Percentiles rank a stretch among this genome's conserved stretches.
phyloP scores from a whole-genome alignment of 73 alveolate genomes.

The Paramecium pentaurelia region DNA sequence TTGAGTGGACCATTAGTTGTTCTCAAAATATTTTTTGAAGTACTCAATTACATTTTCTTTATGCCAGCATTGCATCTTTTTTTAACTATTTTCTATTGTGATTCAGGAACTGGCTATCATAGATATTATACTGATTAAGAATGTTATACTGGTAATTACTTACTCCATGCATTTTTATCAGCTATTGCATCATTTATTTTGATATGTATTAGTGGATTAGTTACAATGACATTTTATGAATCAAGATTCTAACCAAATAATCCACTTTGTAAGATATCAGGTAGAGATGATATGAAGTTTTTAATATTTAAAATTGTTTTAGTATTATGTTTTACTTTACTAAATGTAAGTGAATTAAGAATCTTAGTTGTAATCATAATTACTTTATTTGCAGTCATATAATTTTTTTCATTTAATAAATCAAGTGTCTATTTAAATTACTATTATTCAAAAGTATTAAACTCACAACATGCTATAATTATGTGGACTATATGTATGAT shows the following conservation, averaged over 20 bases:
- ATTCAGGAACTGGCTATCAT: neutral
- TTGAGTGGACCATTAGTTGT: slow-evolving; percentile 45
- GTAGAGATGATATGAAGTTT: slow-evolving; percentile 59
- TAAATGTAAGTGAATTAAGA: slow-evolving; percentile 27
- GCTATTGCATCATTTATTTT: slow-evolving; percentile 22
- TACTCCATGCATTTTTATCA: slow-evolving; percentile 50
- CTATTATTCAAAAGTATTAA: slow-evolving; percentile 39
- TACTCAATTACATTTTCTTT: neutral
- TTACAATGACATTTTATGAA: slow-evolving; percentile 51
- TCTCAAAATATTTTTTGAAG: slow-evolving; percentile 28
- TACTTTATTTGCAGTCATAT: slow-evolving; percentile 35
- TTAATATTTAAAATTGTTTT: slow-evolving; percentile 28
- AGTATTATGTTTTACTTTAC: slow-evolving; percentile 52
- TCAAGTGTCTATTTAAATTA: slow-evolving; percentile 45
- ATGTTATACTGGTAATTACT: slow-evolving; percentile 56
- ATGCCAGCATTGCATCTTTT: slow-evolving; percentile 45
- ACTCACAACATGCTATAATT: slow-evolving; percentile 45
- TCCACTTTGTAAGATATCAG: slow-evolving; percentile 46
- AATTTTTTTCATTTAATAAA: slow-evolving; percentile 48
- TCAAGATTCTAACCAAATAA: slow-evolving; percentile 46
- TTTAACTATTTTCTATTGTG: slow-evolving; percentile 34
- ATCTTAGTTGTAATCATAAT: slow-evolving; percentile 41
- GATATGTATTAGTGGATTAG: neutral
- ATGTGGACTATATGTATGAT: slow-evolving; percentile 59
- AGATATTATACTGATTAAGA: slow-evolving; percentile 8